phyloP scores from a whole-genome alignment of 2,329 filamentous ascomycete species.

The Immersiporthe knoxdaviesiana region DNA sequence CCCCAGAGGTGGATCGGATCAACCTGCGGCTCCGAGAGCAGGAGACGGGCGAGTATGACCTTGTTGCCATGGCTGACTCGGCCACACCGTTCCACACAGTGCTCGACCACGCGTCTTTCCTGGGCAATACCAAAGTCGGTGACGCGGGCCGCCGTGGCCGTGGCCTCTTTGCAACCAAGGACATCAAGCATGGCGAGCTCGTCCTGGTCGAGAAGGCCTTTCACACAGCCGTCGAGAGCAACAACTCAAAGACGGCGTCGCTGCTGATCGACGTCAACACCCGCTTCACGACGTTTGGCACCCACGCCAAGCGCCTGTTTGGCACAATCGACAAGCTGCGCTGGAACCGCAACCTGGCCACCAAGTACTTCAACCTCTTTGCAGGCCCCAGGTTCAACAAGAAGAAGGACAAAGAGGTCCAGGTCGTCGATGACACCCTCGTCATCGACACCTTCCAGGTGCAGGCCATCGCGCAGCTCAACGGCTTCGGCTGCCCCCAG shows the following conservation, averaged over 20 bases:
- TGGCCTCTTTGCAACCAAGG: slow-evolving; percentile 46
- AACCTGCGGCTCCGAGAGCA: slow-evolving; percentile 33
- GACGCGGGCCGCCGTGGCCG: slow-evolving; percentile 42
- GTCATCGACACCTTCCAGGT: slow-evolving; percentile 31
- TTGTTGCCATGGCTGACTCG: slow-evolving; percentile 34
- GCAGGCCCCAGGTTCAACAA: slow-evolving; percentile 25
- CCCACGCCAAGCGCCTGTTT: slow-evolving; percentile 8
- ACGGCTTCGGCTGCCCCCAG: slow-evolving; percentile 29
- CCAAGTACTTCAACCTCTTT: slow-evolving; percentile 27
- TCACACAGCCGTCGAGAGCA: background rate
- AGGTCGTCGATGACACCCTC: slow-evolving; percentile 26
- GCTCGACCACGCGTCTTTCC: slow-evolving; percentile 42
- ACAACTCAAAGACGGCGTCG: background rate
- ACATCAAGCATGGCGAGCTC: slow-evolving; percentile 44
- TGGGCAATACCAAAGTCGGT: slow-evolving; percentile 39
- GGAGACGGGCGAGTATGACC: slow-evolving; percentile 37
- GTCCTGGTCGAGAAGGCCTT: slow-evolving; percentile 48
- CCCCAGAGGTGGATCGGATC: background rate
- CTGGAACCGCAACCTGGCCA: slow-evolving; percentile 30
- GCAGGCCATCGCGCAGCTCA: slow-evolving; percentile 27
- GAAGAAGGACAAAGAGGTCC: slow-evolving; percentile 19
- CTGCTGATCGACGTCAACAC: slow-evolving; percentile 3
- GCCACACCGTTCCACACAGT: slow-evolving; percentile 32
- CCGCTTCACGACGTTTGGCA: background rate
- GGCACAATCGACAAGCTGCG: slow-evolving; percentile 29